Conservation (phyloP, 305 asterid species). For the Fraxinus baroniana region DNA sequence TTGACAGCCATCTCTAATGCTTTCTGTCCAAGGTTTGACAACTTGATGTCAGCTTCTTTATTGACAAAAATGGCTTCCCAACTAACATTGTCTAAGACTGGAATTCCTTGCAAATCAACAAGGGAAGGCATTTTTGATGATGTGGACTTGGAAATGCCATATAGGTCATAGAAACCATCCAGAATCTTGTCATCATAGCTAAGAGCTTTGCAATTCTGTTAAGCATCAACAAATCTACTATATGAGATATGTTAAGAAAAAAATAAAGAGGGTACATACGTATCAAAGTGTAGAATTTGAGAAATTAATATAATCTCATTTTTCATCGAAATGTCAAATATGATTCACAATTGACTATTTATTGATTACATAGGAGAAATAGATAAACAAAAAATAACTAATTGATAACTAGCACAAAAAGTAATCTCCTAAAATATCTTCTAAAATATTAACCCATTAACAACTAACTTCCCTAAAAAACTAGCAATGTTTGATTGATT, state of each 20-base stretch:
- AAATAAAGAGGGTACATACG: slow-evolving; percentile 26
- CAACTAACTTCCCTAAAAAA: too few species aligned
- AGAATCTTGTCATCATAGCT: slow-evolving; percentile 91
- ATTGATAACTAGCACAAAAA: too few species aligned
- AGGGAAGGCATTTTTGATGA: slow-evolving; percentile 93
- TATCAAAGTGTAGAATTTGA: not conserved
- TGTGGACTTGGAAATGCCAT: slow-evolving; percentile 65
- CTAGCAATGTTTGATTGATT: too few species aligned
- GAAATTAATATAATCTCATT: not conserved
- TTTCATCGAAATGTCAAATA: not conserved
- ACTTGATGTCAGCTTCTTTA: slow-evolving; percentile 69
- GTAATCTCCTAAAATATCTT: too few species aligned
- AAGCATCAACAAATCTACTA: slow-evolving; percentile 78
- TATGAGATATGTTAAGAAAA: slow-evolving; percentile 70
- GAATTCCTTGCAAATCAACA: slow-evolving; percentile 81
- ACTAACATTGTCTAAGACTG: slow-evolving; percentile 54
- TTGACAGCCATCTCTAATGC: slow-evolving; percentile 65
- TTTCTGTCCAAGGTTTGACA: slow-evolving; percentile 72
- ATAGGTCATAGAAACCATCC: slow-evolving; percentile 91
- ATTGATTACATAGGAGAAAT: too few species aligned
- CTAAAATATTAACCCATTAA: too few species aligned
- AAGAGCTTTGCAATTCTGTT: slow-evolving; percentile 95
- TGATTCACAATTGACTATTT: not conserved
- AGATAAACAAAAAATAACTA: too few species aligned
- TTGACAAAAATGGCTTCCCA: slow-evolving; percentile 94